Conservation (phyloP, 2,329 filamentous ascomycete genomes). For the Trichoderma sp. region DNA sequence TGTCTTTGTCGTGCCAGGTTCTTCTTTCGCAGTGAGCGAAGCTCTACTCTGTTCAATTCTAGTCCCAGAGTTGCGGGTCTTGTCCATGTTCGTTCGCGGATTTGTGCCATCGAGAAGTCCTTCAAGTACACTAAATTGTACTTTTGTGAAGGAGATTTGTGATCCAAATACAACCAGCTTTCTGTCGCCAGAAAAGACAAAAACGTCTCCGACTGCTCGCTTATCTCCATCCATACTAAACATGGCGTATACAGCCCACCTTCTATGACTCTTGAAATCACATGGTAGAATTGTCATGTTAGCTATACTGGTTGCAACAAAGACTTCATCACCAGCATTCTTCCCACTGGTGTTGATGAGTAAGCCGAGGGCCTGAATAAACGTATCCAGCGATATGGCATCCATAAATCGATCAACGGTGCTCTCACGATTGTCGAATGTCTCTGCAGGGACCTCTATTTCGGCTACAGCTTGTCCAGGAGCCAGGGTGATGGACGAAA, state of each 20-base stretch:
- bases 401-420: conserved; percentile 27
- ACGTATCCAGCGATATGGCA: conserved; percentile 30
- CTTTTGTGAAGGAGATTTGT: conserved; percentile 28
- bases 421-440: conserved; percentile 23
- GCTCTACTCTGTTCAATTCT: too few relatives aligned
- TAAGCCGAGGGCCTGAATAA: conserved; percentile 31
- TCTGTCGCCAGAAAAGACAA: conserved; percentile 26
- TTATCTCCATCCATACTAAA: conserved; percentile 23
- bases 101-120: conserved; percentile 27
- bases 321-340: conserved; percentile 26
- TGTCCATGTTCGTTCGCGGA: background rate
- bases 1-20: background rate
- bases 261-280: conserved; percentile 23
- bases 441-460: conserved; percentile 26
- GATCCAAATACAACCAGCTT: conserved; percentile 26
- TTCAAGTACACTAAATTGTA: conserved; percentile 26
- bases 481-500: conserved; percentile 27
- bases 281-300: conserved; percentile 28
- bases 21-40: too few relatives aligned
- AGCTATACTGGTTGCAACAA: conserved; percentile 26
- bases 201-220: conserved; percentile 27
- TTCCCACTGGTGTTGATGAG: conserved; percentile 29
- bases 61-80: background rate
- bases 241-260: conserved; percentile 29
- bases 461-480: conserved; percentile 26